A percentile compares a stretch with the other conserved stretches of the same genome.
These are phyloP conservation scores for Cyberlindnera maritima DNA, from an alignment of 805 yeast genomes.

Conservation along the genomic window DNA sequence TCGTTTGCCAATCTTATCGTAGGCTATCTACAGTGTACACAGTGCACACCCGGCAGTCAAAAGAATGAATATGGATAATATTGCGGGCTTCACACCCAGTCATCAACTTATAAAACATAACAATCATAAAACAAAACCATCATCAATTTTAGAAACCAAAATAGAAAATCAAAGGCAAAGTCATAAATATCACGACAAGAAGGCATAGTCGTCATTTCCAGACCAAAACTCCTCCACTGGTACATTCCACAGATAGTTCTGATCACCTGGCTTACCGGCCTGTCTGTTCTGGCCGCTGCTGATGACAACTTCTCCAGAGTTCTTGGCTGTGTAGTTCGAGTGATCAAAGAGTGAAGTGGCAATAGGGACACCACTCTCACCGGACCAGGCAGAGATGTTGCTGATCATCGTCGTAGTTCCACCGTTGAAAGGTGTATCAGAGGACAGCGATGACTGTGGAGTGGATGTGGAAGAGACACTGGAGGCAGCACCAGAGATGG, in stretches of 20 bases:
- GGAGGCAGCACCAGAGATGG: conserved; percentile 6
- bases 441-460: conserved; percentile 14
- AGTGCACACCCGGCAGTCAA: no score
- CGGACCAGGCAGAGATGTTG: conserved; percentile 61
- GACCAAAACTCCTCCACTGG: conserved; percentile 48
- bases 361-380: conserved; percentile 36
- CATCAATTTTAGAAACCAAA: not conserved
- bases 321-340: conserved; percentile 11
- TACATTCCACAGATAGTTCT: conserved; percentile 27
- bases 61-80: not conserved
- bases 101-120: not conserved
- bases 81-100: not conserved
- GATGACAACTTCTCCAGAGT: conserved; percentile 5
- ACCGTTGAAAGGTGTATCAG: conserved; percentile 32
- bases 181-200: conserved; percentile 36
- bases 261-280: conserved; percentile 6
- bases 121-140: not conserved
- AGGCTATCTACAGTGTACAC: no score
- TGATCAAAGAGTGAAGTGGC: conserved; percentile 27
- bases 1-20: no score
- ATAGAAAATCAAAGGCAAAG: no score
- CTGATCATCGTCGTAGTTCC: conserved; percentile 59
- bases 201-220: conserved; percentile 47
- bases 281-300: not conserved
- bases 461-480: conserved; percentile 16